Evolutionary conservation across 1,139 yeast genomes (phyloP), one percentile per base, ranked within the genome.

Genomic region (Saccharomycopsis hybrid): DNA sequence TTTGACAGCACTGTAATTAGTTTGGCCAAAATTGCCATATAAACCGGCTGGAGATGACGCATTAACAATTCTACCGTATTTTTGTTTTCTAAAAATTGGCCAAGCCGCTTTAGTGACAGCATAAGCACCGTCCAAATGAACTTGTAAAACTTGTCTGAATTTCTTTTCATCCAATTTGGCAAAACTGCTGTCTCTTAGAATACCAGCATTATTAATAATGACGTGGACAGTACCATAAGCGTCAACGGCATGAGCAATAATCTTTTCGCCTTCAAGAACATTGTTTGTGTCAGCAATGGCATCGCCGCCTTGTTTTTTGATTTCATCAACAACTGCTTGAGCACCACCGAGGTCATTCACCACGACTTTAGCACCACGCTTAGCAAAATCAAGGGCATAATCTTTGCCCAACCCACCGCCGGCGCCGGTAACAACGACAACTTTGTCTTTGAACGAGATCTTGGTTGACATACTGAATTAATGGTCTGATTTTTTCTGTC

Each of bases 31-130:
- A 72, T 89, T 89, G 58, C 98, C 98, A 65, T 85, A 92, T 58
- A 92, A 74, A 38, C 97, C 97, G 46, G 97, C 97, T 30, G 97
- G 97, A 4, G 97, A 89, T 43, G 96, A 82, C 25, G 97, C 90
- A 74, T 88, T 90, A 62, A 92, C 70, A 60, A 92, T 77, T 62
- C 97, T 77, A 58, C 98, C 98, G 64, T 72, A 92, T 56, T 78
- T 77, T 68, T 92, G 97, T 60, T 85, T 72, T 63, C 80, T 80
- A 73, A 92, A 79, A 65, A 85, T 74, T 28, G 95, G 92, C 97
- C 97, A 92, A 44, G 96, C 96, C 35, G 96, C 94, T 60, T 77
- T 76, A 49, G 96, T 82, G 50, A 87, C 82, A 70, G 81, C 83
- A 71, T 76, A 90, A 25, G 96, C 87, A 61, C 97, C 97, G 60